These are phyloP conservation scores for Cladophialophora psammophila DNA, from an alignment of 2,329 filamentous ascomycete genomes.

Conservation along the genomic window DNA sequence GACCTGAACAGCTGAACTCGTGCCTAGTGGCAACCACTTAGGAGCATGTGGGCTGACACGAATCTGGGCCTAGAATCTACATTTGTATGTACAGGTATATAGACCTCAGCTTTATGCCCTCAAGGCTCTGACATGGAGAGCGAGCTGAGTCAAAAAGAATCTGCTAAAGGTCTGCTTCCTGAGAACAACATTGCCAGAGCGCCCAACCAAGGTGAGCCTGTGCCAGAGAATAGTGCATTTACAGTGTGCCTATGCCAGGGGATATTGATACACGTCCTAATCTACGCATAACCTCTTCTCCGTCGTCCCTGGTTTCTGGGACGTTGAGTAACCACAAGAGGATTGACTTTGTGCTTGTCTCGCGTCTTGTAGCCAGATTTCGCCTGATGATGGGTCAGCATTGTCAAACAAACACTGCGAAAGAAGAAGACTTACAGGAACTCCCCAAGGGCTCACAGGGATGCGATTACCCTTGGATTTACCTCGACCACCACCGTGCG, in stretches of 20 bases:
- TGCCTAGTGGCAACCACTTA: too few species aligned
- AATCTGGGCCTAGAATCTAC: too few species aligned
- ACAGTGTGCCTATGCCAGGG: conserved; percentile 2
- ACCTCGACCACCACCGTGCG: conserved; percentile 97
- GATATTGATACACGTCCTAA: conserved; percentile 13
- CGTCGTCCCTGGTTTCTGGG: conserved; percentile 91
- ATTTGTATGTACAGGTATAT: too few species aligned
- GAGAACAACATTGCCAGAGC: background rate
- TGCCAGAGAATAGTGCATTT: background rate
- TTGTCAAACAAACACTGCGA: conserved; percentile 20
- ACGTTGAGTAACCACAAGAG: conserved; percentile 83
- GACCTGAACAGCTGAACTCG: too few species aligned
- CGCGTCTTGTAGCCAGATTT: conserved; percentile 83
- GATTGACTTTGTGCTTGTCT: conserved; percentile 87
- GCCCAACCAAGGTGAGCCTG: background rate
- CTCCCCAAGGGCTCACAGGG: conserved; percentile 95
- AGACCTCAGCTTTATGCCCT: background rate
- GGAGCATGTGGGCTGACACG: too few species aligned
- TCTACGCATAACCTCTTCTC: conserved; percentile 50
- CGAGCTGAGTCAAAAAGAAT: background rate
- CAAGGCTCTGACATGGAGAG: background rate
- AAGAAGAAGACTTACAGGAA: conserved; percentile 71
- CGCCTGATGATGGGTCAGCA: conserved; percentile 48
- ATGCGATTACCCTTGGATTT: conserved; percentile 98
- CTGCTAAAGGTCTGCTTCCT: background rate